Percentiles rank a stretch among this genome's conserved stretches.
Conservation (phyloP, 2,329 filamentous ascomycete species). For the Exophiala sp. region DNA sequence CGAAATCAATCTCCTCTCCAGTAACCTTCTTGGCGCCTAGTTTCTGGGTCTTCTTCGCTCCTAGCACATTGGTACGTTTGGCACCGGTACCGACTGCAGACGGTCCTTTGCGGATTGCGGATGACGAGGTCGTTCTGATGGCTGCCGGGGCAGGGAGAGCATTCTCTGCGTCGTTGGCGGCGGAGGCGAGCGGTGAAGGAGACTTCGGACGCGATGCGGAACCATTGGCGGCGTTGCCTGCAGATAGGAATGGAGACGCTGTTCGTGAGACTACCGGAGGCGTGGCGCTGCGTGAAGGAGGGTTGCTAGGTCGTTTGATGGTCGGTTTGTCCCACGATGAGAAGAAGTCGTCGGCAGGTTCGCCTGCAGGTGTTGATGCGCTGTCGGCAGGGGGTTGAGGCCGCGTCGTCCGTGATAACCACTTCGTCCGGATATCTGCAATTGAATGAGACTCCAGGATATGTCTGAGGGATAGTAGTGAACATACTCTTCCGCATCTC, state of each 20-base stretch:
- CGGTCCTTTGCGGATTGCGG: conserved; percentile 71
- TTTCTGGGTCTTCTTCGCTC: conserved; percentile 74
- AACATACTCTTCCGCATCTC: conserved; percentile 76
- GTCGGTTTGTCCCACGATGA: conserved; percentile 98
- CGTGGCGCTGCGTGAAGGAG: conserved; percentile 81
- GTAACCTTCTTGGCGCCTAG: conserved; percentile 89
- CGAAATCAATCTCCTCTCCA: conserved; percentile 80
- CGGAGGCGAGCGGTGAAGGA: conserved; percentile 55
- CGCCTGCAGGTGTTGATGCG: conserved; percentile 69
- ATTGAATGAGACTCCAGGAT: conserved; percentile 24
- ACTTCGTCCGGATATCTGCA: conserved; percentile 76
- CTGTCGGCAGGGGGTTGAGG: conserved; percentile 56
- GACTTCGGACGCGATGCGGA: conserved; percentile 72
- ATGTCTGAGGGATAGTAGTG: neutral
- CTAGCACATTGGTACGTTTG: conserved; percentile 78
- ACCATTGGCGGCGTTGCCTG: conserved; percentile 56
- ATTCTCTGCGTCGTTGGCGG: conserved; percentile 47
- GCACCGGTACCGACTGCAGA: conserved; percentile 53
- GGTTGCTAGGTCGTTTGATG: conserved; percentile 93
- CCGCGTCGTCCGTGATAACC: conserved; percentile 69
- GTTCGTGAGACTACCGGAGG: conserved; percentile 75
- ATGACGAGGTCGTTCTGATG: conserved; percentile 68
- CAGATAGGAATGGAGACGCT: conserved; percentile 81
- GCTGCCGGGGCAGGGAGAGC: conserved; percentile 53
- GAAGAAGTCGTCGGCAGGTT: conserved; percentile 80